phyloP scores from a whole-genome alignment of 2,329 filamentous ascomycete species.

The Emergomyces pasteurianus region DNA sequence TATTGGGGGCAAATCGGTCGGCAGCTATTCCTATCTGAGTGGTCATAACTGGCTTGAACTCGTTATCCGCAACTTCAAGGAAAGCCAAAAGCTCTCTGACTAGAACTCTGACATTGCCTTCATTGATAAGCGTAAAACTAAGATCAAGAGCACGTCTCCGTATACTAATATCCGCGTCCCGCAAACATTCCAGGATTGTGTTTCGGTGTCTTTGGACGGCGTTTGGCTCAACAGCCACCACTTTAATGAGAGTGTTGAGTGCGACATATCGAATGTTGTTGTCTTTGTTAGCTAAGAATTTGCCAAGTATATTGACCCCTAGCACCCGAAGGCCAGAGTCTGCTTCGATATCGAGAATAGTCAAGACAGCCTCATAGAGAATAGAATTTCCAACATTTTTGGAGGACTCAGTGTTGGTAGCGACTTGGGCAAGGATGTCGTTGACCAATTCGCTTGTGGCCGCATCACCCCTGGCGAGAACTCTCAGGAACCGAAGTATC shows the following conservation, averaged over 20 bases:
- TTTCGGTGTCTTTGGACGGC: conserved; percentile 94
- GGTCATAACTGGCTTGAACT: conserved; percentile 98
- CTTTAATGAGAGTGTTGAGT: conserved; percentile 92
- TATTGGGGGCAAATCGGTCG: conserved; percentile 90
- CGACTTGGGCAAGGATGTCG: conserved; percentile 93
- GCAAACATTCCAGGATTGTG: conserved; percentile 89
- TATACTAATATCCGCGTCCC: conserved; percentile 97
- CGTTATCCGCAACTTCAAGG: conserved; percentile 91
- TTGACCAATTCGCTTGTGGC: conserved; percentile 95
- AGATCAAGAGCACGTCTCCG: conserved; percentile 87
- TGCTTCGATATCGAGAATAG: conserved; percentile 94
- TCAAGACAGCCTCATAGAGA: conserved; percentile 90
- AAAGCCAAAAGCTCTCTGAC: conserved; percentile 91
- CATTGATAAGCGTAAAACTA: conserved; percentile 96
- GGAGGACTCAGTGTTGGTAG: conserved; percentile 92
- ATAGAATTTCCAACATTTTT: conserved; percentile 99
- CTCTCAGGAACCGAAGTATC: conserved; percentile 73
- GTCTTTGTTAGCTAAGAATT: conserved; percentile 95
- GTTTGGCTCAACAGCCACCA: conserved; percentile 95
- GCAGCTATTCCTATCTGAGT: conserved; percentile 95
- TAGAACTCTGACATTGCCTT: conserved; percentile 84
- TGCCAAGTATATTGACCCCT: conserved; percentile 95
- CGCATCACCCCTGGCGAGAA: conserved; percentile 74
- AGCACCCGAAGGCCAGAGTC: conserved; percentile 89
- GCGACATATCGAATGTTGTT: conserved; percentile 99